Evolutionary conservation across 441 rosid genomes (phyloP).

Genomic region (Hura crepitans): DNA sequence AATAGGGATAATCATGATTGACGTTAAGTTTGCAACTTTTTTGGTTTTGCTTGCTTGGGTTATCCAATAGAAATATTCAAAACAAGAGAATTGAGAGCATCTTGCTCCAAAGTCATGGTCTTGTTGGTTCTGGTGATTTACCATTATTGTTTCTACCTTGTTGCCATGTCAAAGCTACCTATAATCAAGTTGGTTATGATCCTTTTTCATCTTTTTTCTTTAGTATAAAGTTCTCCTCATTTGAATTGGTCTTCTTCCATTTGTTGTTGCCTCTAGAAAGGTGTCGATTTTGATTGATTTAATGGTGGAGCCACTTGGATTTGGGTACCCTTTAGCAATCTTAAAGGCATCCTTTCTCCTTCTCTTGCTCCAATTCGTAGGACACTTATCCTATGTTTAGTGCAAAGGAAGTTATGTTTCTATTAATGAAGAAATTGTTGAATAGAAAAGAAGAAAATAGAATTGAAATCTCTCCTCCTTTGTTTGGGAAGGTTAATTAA

Average conservation of each 20-base stretch:
- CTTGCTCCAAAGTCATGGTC: slow-evolving; percentile 24
- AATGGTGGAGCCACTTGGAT: slow-evolving; percentile 26
- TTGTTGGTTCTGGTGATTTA: slow-evolving; percentile 24
- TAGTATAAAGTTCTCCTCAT: slow-evolving; percentile 20
- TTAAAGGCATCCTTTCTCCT: slow-evolving; percentile 30
- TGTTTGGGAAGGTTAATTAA: no score
- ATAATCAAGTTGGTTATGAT: slow-evolving; percentile 21
- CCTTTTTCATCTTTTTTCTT: slow-evolving; percentile 29
- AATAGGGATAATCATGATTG: slow-evolving; percentile 10
- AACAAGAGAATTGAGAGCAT: slow-evolving; percentile 10
- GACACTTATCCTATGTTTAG: no score
- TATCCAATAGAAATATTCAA: neutral
- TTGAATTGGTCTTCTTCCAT: slow-evolving; percentile 28
- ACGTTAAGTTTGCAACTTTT: slow-evolving; percentile 5
- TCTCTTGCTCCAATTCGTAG: no score
- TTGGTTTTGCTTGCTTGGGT: slow-evolving; percentile 6
- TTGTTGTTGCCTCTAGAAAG: slow-evolving; percentile 43
- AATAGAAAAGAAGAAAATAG: no score
- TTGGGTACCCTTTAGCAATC: slow-evolving; percentile 25
- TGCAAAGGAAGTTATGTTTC: no score
- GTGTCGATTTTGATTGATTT: slow-evolving; percentile 25
- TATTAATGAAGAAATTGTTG: no score
- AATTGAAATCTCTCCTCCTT: no score
- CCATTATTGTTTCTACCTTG: slow-evolving; percentile 22
- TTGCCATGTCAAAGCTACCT: slow-evolving; percentile 21